Evolutionary conservation across 345 rosid species (phyloP).

Genomic region (Populus simonii): DNA sequence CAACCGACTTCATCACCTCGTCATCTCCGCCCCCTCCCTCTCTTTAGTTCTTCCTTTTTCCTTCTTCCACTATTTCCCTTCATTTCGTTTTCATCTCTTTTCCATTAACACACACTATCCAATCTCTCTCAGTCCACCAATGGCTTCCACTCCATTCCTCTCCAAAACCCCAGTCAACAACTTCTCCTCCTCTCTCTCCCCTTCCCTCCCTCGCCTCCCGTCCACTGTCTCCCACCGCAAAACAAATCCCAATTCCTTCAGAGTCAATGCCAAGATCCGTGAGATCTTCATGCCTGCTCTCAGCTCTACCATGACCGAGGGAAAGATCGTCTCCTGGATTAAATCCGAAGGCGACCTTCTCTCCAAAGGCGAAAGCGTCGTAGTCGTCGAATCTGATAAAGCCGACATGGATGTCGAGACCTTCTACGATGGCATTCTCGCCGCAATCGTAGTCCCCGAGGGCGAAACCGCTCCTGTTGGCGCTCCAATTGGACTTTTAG

Average conservation of each 20-base stretch:
- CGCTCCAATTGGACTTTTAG: slow-evolving; percentile 75
- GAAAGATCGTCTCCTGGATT: slow-evolving; percentile 95
- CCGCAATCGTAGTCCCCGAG: slow-evolving; percentile 88
- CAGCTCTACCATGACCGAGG: slow-evolving; percentile 99
- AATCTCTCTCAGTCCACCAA: slow-evolving; percentile 24
- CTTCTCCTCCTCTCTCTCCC: slow-evolving; percentile 38
- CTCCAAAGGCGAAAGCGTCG: slow-evolving; percentile 89
- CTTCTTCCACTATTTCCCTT: neutral
- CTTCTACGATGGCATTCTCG: slow-evolving; percentile 88
- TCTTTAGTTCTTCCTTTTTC: neutral
- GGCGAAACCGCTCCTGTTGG: slow-evolving; percentile 93
- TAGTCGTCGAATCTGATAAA: slow-evolving; percentile 94
- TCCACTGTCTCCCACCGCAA: slow-evolving; percentile 20
- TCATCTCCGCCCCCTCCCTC: slow-evolving; percentile 61
- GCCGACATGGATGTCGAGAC: slow-evolving; percentile 99
- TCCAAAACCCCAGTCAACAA: slow-evolving; percentile 31
- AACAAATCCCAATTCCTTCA: slow-evolving; percentile 17
- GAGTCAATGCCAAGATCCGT: slow-evolving; percentile 77
- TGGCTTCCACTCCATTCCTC: slow-evolving; percentile 14
- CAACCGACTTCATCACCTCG: slow-evolving; percentile 55
- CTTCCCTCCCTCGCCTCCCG: slow-evolving; percentile 15
- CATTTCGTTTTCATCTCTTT: slow-evolving; percentile 17
- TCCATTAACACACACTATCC: slow-evolving; percentile 21
- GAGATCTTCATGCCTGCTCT: slow-evolving; percentile 99
- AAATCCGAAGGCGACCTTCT: slow-evolving; percentile 91